Percentiles rank a stretch among this genome's conserved stretches.
phyloP scores from a whole-genome alignment of 257 asterid species.

The Lavandula angustifolia region DNA sequence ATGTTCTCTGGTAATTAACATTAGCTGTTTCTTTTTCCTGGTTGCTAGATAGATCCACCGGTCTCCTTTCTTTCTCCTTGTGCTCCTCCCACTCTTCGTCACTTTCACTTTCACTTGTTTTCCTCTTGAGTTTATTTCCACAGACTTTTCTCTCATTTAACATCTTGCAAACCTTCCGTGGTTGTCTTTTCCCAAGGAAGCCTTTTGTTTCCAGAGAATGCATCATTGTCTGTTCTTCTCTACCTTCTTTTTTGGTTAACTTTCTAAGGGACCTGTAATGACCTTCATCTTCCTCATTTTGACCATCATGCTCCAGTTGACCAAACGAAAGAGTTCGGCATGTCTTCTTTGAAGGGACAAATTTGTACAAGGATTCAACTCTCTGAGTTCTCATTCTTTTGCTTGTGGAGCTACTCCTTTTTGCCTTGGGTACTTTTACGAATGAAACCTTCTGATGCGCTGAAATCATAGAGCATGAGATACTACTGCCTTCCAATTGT shows the following conservation, averaged over 20 bases:
- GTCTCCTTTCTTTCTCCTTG: conserved; percentile 39
- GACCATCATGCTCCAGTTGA: conserved; percentile 33
- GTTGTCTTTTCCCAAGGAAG: conserved; percentile 26
- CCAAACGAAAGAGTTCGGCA: conserved; percentile 28
- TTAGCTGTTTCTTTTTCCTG: conserved; percentile 31
- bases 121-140: conserved; percentile 24
- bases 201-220: conserved; percentile 18
- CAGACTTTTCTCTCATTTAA: conserved; percentile 31
- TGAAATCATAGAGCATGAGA: conserved; percentile 26
- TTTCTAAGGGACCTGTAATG: conserved; percentile 27
- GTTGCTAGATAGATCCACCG: conserved; percentile 26
- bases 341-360: conserved; percentile 26
- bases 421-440: conserved; percentile 17
- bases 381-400: conserved; percentile 34
- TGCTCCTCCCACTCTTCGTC: conserved; percentile 55
- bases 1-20: conserved; percentile 37
- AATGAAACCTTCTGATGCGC: conserved; percentile 27
- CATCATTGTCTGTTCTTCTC: conserved; percentile 13
- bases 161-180: conserved; percentile 24
- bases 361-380: conserved; percentile 26
- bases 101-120: conserved; percentile 34
- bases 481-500: conserved; percentile 16
- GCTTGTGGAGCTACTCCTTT: conserved; percentile 29
- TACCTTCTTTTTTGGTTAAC: conserved; percentile 24
- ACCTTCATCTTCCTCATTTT: conserved; percentile 33